Conservation (phyloP, 2,329 filamentous ascomycete species). For the Escovopsis sp. region DNA sequence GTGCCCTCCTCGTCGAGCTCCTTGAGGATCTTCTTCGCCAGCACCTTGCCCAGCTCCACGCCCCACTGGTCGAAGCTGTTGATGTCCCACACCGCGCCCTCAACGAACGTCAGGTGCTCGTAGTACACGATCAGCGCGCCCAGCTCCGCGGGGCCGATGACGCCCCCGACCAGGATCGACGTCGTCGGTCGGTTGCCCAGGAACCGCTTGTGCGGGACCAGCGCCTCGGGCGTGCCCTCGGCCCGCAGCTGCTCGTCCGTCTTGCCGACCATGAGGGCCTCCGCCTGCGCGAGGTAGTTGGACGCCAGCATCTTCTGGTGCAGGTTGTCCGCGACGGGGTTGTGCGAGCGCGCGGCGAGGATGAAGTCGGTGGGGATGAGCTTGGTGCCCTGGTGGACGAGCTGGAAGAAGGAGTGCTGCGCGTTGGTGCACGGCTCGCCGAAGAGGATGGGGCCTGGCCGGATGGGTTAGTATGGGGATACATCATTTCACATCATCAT, state of each 20-base stretch:
- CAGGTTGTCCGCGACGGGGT: conserved; percentile 79
- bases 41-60: conserved; percentile 90
- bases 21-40: conserved; percentile 79
- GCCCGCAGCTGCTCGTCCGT: conserved; percentile 64
- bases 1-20: conserved; percentile 73
- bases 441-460: conserved; percentile 67
- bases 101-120: conserved; percentile 95
- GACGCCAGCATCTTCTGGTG: conserved; percentile 95
- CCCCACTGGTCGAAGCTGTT: conserved; percentile 99
- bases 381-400: conserved; percentile 97
- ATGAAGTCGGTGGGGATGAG: conserved; percentile 98
- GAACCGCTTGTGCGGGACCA: conserved; percentile 99
- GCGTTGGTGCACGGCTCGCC: conserved; percentile 98
- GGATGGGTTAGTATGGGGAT: conserved; percentile 9
- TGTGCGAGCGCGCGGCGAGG: conserved; percentile 89
- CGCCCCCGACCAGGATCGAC: conserved; percentile 74
- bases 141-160: conserved; percentile 86
- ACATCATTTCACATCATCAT: too few relatives aligned
- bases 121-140: conserved; percentile 97
- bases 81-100: conserved; percentile 98
- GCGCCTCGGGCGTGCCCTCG: conserved; percentile 56
- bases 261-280: conserved; percentile 86
- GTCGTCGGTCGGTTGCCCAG: conserved; percentile 94
- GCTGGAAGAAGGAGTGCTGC: conserved; percentile 99
- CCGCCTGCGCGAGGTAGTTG: conserved; percentile 82